Evolutionary conservation across 1,284 basidiomycete species (phyloP).

Genomic region (Puccinia novopanici): DNA sequence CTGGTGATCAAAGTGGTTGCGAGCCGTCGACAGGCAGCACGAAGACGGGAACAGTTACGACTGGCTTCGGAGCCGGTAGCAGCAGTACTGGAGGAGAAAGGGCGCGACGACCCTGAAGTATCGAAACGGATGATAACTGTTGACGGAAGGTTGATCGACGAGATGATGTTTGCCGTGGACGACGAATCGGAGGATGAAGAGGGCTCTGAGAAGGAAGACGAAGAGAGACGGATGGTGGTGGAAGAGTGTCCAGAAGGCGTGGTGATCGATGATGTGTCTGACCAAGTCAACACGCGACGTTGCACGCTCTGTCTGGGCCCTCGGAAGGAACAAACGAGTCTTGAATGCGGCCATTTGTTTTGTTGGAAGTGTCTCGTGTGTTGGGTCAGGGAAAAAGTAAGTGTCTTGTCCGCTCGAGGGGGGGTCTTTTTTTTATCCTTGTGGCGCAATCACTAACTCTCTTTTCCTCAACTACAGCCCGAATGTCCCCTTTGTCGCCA

Average conservation of each 20-base stretch:
- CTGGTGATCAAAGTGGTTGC: constrained; percentile 6
- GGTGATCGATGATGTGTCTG: neutral
- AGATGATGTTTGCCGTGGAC: constrained; percentile 25
- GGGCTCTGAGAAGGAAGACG: neutral
- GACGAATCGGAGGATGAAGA: constrained; percentile 13
- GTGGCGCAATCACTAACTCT: too few relatives aligned
- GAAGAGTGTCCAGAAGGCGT: constrained; percentile 42
- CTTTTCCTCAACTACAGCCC: neutral
- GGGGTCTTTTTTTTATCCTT: too few relatives aligned
- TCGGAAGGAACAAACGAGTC: constrained; percentile 36
- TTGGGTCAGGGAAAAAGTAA: constrained; percentile 49
- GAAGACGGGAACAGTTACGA: constrained; percentile 21
- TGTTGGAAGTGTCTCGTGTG: constrained; percentile 48
- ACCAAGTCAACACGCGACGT: neutral
- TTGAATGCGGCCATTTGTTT: constrained; percentile 50
- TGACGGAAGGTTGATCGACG: constrained; percentile 39
- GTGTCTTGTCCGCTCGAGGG: neutral
- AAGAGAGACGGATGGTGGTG: neutral
- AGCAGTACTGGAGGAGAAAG: neutral
- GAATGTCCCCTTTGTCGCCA: constrained; percentile 50
- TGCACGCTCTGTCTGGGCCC: constrained; percentile 46
- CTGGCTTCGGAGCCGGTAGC: constrained; percentile 12
- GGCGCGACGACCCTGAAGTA: neutral
- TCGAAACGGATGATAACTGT: constrained; percentile 20
- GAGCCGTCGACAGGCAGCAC: neutral